Evolutionary conservation across 768 basidiomycete species (phyloP).

Genomic region (Filobasidium floriforme): DNA sequence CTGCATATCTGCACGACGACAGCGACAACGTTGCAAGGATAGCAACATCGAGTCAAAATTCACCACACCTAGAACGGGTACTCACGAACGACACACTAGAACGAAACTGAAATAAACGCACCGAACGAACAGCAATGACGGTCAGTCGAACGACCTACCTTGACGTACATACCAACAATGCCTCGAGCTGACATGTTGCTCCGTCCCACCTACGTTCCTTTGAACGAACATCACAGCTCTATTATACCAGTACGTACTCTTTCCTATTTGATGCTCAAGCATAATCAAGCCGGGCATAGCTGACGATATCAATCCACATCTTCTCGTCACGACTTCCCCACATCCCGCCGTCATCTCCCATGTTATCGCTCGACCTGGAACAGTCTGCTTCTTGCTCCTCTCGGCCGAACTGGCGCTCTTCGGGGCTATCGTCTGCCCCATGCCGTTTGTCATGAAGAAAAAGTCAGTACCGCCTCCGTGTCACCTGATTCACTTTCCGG

Average conservation of each 20-base stretch:
- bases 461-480: slow-evolving; percentile 29
- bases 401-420: slow-evolving; percentile 51
- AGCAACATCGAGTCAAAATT: too few relatives aligned
- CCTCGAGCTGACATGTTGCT: not conserved
- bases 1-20: too few relatives aligned
- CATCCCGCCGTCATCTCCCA: not conserved
- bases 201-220: slow-evolving; percentile 2
- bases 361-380: slow-evolving; percentile 8
- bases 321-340: not conserved
- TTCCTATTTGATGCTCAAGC: too few relatives aligned
- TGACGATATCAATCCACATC: too few relatives aligned
- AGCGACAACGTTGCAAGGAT: too few relatives aligned
- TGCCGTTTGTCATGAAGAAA: slow-evolving; percentile 63
- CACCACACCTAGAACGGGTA: too few relatives aligned
- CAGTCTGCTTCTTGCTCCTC: slow-evolving; percentile 68
- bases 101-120: not conserved
- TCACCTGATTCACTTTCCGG: not conserved
- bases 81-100: not conserved
- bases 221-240: slow-evolving; percentile 28
- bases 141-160: slow-evolving; percentile 6
- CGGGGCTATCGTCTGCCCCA: slow-evolving; percentile 50
- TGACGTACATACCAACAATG: not conserved
- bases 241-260: slow-evolving; percentile 34
- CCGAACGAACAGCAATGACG: slow-evolving; percentile 6
- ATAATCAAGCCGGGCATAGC: too few relatives aligned